phyloP scores from a whole-genome alignment of 192 early-diverging fungal genomes.

The Geranomyces variabilis region DNA sequence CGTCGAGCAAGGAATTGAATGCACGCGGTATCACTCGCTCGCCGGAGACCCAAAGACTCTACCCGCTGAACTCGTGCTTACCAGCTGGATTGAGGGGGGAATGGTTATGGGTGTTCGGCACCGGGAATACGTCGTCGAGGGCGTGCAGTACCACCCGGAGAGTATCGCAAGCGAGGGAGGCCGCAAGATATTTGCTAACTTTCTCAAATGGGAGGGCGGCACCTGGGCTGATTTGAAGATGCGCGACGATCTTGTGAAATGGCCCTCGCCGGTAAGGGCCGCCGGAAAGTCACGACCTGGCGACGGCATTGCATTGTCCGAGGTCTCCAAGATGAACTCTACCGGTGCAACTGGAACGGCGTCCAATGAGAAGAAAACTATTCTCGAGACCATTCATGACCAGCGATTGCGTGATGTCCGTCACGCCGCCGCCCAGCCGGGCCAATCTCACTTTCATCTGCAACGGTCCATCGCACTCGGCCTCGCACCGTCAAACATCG shows the following conservation, averaged over 20 bases:
- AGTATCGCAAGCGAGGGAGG: conserved; percentile 95
- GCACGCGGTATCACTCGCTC: conserved; percentile 97
- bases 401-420: conserved; percentile 83
- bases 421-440: conserved; percentile 70
- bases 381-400: conserved; percentile 80
- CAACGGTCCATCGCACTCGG: conserved; percentile 69
- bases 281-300: background rate
- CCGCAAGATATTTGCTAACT: conserved; percentile 85
- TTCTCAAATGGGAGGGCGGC: conserved; percentile 84
- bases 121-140: conserved; percentile 84
- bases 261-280: background rate
- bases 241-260: conserved; percentile 19
- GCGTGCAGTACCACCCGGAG: conserved; percentile 98
- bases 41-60: conserved; percentile 82
- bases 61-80: conserved; percentile 76
- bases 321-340: conserved; percentile 58
- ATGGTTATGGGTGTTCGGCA: conserved; percentile 97
- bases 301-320: conserved; percentile 46
- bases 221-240: conserved; percentile 71
- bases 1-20: conserved; percentile 82
- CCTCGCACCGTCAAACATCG: conserved; percentile 74
- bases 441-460: conserved; percentile 70
- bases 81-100: conserved; percentile 79
- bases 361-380: conserved; percentile 41
- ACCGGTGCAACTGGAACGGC: conserved; percentile 37